Evolutionary conservation across 2,329 filamentous ascomycete genomes (phyloP).

Genomic region (Elsinoe perseae): DNA sequence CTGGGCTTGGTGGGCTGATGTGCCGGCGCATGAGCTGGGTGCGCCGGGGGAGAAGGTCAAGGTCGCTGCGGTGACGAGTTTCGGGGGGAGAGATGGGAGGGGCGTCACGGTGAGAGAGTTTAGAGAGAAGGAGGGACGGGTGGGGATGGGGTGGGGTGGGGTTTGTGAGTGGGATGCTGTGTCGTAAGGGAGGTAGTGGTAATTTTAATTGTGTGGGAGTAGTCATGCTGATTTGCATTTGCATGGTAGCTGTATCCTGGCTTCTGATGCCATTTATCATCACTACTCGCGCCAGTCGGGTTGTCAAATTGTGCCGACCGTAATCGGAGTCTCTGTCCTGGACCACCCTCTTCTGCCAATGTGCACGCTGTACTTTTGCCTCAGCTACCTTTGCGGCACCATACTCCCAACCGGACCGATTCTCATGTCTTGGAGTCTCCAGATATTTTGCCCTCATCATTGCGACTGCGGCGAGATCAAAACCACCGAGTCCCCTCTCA

Average conservation of each 20-base stretch:
- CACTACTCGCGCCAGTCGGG: neutral
- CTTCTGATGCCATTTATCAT: neutral
- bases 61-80: conserved; percentile 53
- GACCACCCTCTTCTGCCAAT: neutral
- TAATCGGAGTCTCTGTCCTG: neutral
- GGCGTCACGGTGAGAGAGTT: conserved; percentile 46
- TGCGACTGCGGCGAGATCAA: conserved; percentile 38
- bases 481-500: conserved; percentile 57
- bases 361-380: neutral
- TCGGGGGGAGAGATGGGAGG: conserved; percentile 44
- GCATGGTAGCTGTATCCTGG: neutral
- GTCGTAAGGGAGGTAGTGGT: conserved; percentile 17
- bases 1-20: conserved; percentile 75
- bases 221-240: neutral
- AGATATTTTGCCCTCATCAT: conserved; percentile 17
- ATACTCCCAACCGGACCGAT: too few relatives aligned
- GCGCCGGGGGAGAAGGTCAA: conserved; percentile 59
- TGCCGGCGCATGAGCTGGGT: conserved; percentile 57
- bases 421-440: neutral
- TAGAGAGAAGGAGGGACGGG: conserved; percentile 39
- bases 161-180: conserved; percentile 51
- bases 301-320: neutral
- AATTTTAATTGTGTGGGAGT: neutral
- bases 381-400: too few relatives aligned
- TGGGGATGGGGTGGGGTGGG: conserved; percentile 43